Evolutionary conservation across 1,284 basidiomycete genomes (phyloP).

Genomic region (Cryptococcus sp.): DNA sequence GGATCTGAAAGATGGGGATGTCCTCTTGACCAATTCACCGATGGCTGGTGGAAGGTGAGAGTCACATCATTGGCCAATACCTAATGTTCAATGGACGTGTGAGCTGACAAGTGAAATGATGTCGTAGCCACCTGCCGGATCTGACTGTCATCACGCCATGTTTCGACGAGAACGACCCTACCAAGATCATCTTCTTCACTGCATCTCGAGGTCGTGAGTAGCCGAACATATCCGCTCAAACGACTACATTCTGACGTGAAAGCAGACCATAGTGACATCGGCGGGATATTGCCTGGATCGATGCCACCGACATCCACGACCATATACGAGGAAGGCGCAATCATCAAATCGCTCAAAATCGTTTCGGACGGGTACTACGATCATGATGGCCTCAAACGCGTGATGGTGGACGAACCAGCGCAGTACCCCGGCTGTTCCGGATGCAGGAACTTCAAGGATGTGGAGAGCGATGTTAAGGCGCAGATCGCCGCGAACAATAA

Average conservation of each 20-base stretch:
- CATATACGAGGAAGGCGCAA: slow-evolving; percentile 88
- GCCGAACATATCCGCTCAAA: not conserved
- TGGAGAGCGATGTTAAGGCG: slow-evolving; percentile 93
- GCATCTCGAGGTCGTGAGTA: slow-evolving; percentile 30
- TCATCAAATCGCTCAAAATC: slow-evolving; percentile 86
- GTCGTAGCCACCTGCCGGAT: slow-evolving; percentile 33
- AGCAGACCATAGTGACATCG: slow-evolving; percentile 37
- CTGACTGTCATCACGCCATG: slow-evolving; percentile 39
- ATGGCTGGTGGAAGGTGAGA: slow-evolving; percentile 27
- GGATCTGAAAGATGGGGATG: slow-evolving; percentile 50
- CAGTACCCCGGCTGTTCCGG: slow-evolving; percentile 52
- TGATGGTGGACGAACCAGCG: slow-evolving; percentile 81
- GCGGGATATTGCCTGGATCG: slow-evolving; percentile 59
- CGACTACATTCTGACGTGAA: not conserved
- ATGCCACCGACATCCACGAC: slow-evolving; percentile 92
- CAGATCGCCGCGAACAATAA: slow-evolving; percentile 97
- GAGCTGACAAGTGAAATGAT: no score
- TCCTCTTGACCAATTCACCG: slow-evolving; percentile 56
- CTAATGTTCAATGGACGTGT: no score
- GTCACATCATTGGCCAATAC: slow-evolving; percentile 10
- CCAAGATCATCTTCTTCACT: slow-evolving; percentile 39
- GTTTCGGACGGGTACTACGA: slow-evolving; percentile 81
- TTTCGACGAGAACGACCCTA: slow-evolving; percentile 23
- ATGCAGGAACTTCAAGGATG: slow-evolving; percentile 42
- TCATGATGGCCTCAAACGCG: slow-evolving; percentile 67